Conservation (phyloP, 2,329 filamentous ascomycete species). For the Laburnicola sp. region DNA sequence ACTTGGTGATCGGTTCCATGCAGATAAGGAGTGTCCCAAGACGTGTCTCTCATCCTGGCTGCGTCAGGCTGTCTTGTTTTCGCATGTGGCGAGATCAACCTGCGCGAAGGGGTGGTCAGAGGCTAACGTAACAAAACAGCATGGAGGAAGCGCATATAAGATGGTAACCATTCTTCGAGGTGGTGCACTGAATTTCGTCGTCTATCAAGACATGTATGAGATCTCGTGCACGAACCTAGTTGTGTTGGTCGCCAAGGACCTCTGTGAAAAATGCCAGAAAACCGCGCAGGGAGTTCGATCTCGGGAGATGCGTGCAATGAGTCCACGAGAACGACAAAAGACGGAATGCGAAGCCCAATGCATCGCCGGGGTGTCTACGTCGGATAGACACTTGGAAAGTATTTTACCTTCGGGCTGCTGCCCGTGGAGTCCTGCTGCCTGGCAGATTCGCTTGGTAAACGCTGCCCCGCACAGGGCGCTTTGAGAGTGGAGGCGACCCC, state of each 20-base stretch:
- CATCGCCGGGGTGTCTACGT: background rate
- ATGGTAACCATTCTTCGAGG: background rate
- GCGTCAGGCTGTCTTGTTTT: background rate
- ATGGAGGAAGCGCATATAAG: background rate
- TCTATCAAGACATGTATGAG: background rate
- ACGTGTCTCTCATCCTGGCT: slow-evolving; percentile 4
- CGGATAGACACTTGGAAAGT: background rate
- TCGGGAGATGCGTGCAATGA: background rate
- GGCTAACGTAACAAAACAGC: background rate
- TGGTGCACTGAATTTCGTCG: background rate
- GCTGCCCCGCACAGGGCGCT: background rate
- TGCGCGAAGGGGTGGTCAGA: background rate
- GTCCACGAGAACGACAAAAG: background rate
- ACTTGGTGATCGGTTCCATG: slow-evolving; percentile 2
- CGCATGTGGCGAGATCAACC: background rate
- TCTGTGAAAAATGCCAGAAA: background rate
- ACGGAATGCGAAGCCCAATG: background rate
- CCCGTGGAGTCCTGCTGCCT: background rate
- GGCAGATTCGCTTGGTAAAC: background rate
- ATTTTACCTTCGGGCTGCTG: background rate
- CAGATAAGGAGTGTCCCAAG: slow-evolving; percentile 7
- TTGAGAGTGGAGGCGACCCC: too few relatives aligned
- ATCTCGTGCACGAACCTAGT: background rate
- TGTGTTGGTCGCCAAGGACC: background rate
- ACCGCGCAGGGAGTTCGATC: background rate